Conservation (phyloP, 2,329 filamentous ascomycete species). For the Xylaria sp. region DNA sequence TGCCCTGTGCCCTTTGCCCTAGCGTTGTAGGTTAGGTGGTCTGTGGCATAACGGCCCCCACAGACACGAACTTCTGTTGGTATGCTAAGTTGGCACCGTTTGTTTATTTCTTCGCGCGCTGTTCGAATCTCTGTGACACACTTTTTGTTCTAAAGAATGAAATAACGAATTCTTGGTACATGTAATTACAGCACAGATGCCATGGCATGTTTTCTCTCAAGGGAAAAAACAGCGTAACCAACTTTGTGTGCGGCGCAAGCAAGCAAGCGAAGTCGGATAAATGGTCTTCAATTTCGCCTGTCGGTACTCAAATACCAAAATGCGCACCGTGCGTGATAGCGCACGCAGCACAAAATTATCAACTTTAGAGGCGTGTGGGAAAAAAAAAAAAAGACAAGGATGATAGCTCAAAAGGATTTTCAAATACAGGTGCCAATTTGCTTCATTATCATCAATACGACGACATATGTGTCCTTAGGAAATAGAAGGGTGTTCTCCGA, state of each 20-base stretch:
- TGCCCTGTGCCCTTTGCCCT: no score
- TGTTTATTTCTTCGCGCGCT: not conserved
- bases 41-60: not conserved
- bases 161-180: not conserved
- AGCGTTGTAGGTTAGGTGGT: not conserved
- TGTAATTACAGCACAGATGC: not conserved
- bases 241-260: slow-evolving; percentile 2
- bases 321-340: slow-evolving; percentile 17
- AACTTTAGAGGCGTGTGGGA: not conserved
- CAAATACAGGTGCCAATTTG: no score
- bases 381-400: not conserved
- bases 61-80: not conserved
- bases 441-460: not conserved
- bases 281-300: slow-evolving; percentile 5
- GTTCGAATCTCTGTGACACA: not conserved
- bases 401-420: no score
- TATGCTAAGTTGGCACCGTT: not conserved
- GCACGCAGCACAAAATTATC: not conserved
- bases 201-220: not conserved
- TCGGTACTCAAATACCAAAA: not conserved
- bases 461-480: not conserved
- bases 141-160: not conserved
- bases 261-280: not conserved
- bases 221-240: not conserved
- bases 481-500: not conserved